phyloP scores from a whole-genome alignment of 768 basidiomycete species.

The Podaxis pistillaris region DNA sequence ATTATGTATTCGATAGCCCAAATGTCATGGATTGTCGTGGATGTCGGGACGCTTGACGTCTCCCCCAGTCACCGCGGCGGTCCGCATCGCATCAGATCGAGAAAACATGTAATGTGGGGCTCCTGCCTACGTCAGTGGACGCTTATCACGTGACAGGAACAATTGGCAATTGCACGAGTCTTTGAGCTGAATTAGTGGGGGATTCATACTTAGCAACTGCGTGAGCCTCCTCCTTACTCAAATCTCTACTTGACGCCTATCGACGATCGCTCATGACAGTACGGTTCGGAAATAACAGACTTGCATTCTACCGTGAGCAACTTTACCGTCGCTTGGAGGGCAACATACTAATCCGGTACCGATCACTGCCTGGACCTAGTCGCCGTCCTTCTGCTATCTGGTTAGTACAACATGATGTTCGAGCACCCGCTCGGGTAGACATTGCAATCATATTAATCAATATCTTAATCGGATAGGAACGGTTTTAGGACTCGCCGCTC shows the following conservation, averaged over 20 bases:
- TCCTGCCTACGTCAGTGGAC: neutral
- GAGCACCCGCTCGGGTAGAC: neutral
- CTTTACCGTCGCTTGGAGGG: conserved; percentile 1
- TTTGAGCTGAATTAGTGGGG: neutral
- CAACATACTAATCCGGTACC: neutral
- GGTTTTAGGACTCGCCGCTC: conserved; percentile 66
- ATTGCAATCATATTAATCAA: neutral
- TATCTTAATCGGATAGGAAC: conserved; percentile 29
- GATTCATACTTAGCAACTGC: neutral
- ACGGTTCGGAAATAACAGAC: conserved; percentile 55
- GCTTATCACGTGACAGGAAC: neutral
- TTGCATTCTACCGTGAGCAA: conserved; percentile 48
- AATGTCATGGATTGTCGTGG: conserved; percentile 2
- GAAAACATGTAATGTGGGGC: neutral
- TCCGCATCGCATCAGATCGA: neutral
- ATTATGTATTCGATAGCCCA: conserved; percentile 8
- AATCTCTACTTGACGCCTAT: neutral
- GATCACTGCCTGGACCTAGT: conserved; percentile 29
- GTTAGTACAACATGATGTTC: conserved; percentile 23
- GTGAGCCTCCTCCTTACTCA: neutral
- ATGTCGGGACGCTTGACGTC: neutral
- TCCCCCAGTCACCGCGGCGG: neutral
- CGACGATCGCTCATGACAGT: conserved; percentile 47
- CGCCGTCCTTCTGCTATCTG: conserved; percentile 43
- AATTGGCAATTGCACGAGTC: neutral